These are phyloP conservation scores for Eutrema salsugineum DNA, from an alignment of 441 rosid species.

Conservation along the genomic window DNA sequence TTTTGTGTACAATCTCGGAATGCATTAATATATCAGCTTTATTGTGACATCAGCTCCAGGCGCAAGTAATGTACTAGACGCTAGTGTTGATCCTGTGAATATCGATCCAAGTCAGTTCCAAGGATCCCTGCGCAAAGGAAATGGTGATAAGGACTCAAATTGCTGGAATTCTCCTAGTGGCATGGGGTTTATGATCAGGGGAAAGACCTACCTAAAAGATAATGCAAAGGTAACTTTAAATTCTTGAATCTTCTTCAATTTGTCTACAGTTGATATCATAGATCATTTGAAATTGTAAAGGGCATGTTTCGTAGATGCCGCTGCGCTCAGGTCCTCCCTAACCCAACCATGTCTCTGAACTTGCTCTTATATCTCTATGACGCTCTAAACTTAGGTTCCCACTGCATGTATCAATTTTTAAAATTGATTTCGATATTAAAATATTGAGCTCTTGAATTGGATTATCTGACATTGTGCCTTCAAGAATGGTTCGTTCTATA, in stretches of 20 bases:
- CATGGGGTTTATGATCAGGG: constrained; percentile 90
- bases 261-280: constrained; percentile 3
- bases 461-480: background rate
- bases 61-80: constrained; percentile 68
- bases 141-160: constrained; percentile 65
- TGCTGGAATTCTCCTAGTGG: constrained; percentile 97
- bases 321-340: background rate
- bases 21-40: constrained; percentile 22
- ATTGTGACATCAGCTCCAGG: constrained; percentile 48
- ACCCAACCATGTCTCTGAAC: background rate
- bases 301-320: background rate
- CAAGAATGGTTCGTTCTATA: background rate
- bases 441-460: background rate
- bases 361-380: background rate
- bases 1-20: background rate
- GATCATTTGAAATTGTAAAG: background rate
- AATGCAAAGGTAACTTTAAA: constrained; percentile 57
- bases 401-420: background rate
- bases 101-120: constrained; percentile 62
- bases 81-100: constrained; percentile 41
- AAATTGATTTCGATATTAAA: background rate
- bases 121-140: constrained; percentile 62
- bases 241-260: constrained; percentile 2
- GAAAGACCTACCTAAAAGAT: constrained; percentile 90
- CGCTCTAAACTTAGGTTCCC: background rate